These are phyloP conservation scores for Austroboletus festivus DNA, from an alignment of 768 basidiomycete genomes.

Conservation along the genomic window DNA sequence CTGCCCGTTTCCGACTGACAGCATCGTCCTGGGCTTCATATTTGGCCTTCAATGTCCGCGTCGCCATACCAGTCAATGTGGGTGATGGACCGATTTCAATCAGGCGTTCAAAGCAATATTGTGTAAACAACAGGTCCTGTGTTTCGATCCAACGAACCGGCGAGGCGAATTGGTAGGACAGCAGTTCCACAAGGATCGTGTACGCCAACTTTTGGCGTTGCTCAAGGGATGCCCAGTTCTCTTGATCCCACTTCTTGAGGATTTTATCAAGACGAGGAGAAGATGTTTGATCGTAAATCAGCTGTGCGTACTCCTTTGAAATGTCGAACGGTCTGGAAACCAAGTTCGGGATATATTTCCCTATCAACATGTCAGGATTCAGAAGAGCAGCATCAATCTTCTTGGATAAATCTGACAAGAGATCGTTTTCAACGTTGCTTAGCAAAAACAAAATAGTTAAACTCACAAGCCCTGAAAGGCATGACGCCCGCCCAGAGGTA, in stretches of 20 bases:
- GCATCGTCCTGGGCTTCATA: slow-evolving; percentile 91
- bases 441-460: neutral
- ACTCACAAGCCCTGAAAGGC: slow-evolving; percentile 94
- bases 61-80: slow-evolving; percentile 93
- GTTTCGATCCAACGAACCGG: slow-evolving; percentile 99
- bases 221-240: slow-evolving; percentile 75
- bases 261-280: slow-evolving; percentile 95
- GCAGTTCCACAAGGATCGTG: slow-evolving; percentile 91
- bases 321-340: slow-evolving; percentile 86
- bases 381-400: slow-evolving; percentile 91
- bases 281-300: slow-evolving; percentile 94
- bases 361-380: slow-evolving; percentile 91
- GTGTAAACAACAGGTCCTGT: slow-evolving; percentile 87
- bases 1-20: slow-evolving; percentile 67
- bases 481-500: slow-evolving; percentile 98
- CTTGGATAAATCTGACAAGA: slow-evolving; percentile 79
- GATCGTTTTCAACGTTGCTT: neutral
- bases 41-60: slow-evolving; percentile 86
- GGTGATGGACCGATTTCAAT: slow-evolving; percentile 97
- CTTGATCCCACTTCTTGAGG: slow-evolving; percentile 90
- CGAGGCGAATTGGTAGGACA: slow-evolving; percentile 98
- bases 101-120: slow-evolving; percentile 86
- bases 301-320: slow-evolving; percentile 82
- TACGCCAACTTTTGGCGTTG: slow-evolving; percentile 95
- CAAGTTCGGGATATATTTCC: slow-evolving; percentile 96